These are phyloP conservation scores for Anthoceros angustus DNA, from an alignment of 225 moss, liverwort and hornwort genomes.

Conservation along the genomic window DNA sequence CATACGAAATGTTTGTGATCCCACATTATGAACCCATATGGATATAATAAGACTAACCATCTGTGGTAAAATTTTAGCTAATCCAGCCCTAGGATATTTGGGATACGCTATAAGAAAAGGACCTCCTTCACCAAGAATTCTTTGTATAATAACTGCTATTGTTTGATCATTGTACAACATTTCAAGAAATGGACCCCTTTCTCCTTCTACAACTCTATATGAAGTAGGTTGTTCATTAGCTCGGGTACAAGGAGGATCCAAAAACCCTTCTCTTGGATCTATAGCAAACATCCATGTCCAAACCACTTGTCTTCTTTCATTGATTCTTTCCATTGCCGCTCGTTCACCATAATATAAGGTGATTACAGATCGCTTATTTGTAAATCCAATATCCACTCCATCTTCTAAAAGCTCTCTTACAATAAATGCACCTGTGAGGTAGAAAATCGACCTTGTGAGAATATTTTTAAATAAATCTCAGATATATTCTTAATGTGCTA, in stretches of 20 bases:
- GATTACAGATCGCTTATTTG: background rate
- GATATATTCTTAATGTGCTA: too few species aligned
- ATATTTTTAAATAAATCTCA: background rate
- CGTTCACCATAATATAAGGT: background rate
- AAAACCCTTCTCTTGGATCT: background rate
- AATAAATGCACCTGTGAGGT: background rate
- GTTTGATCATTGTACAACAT: background rate
- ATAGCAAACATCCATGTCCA: constrained; percentile 2
- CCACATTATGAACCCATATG: background rate
- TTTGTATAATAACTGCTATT: background rate
- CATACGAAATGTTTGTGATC: background rate
- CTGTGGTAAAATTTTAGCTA: background rate
- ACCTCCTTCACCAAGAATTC: background rate
- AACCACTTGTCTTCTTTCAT: background rate
- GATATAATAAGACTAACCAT: background rate
- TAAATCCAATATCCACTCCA: background rate
- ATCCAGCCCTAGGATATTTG: background rate
- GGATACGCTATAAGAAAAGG: background rate
- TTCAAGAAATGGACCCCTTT: background rate
- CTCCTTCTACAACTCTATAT: background rate
- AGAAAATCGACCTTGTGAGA: background rate
- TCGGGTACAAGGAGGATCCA: background rate
- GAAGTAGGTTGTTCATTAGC: background rate
- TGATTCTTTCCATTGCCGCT: background rate
- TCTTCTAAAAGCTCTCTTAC: background rate